Conservation (phyloP, 805 yeast species). For the Metschnikowia hibisci region DNA sequence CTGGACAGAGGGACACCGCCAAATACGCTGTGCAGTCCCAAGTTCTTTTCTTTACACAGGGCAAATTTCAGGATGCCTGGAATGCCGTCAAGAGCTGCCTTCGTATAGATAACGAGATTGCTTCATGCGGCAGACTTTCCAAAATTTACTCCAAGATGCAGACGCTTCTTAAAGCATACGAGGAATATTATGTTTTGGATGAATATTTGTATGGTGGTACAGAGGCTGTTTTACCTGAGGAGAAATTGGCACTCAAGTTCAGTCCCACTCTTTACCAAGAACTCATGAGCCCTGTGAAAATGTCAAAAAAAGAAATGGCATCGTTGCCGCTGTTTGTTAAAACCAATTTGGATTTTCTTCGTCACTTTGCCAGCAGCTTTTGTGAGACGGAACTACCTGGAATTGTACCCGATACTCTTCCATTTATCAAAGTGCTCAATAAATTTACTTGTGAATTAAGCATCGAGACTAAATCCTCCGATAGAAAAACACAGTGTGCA, state of each 20-base stretch:
- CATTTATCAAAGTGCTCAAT: constrained; percentile 29
- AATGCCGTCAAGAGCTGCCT: constrained; percentile 62
- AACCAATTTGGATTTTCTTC: constrained; percentile 42
- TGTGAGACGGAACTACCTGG: constrained; percentile 16
- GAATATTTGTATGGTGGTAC: constrained; percentile 21
- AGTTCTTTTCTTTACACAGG: constrained; percentile 44
- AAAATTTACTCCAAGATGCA: constrained; percentile 49
- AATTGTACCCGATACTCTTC: constrained; percentile 17
- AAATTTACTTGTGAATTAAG: constrained; percentile 41
- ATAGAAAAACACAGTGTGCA: constrained; percentile 25
- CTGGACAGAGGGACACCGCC: constrained; percentile 24
- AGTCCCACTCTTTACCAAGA: constrained; percentile 6
- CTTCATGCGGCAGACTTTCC: constrained; percentile 52
- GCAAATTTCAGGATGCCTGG: constrained; percentile 50
- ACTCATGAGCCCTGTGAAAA: constrained; percentile 20
- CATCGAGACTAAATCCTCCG: constrained; percentile 22
- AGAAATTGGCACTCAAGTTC: constrained; percentile 10
- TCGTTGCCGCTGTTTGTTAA: constrained; percentile 28
- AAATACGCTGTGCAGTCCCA: constrained; percentile 26
- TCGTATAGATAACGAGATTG: constrained; percentile 70
- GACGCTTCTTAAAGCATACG: constrained; percentile 35
- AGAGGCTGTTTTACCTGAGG: constrained; percentile 9
- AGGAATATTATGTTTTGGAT: constrained; percentile 41
- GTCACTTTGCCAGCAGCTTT: constrained; percentile 33
- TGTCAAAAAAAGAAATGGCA: constrained; percentile 26